Base-by-base conservation (phyloP, 768 basidiomycete genomes). In the Termitomyces sp. region DNA sequence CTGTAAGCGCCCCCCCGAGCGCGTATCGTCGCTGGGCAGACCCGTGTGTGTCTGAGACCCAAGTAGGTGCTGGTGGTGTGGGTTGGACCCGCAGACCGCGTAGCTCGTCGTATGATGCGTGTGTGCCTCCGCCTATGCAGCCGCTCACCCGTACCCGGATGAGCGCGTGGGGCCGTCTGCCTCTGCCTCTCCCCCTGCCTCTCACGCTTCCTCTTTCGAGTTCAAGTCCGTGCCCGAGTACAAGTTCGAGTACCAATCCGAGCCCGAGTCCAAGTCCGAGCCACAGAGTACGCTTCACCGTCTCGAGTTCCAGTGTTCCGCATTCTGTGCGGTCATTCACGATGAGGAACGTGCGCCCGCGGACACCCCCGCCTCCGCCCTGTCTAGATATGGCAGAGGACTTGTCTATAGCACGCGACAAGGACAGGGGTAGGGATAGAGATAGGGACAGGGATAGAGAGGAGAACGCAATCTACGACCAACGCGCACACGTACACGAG, bases 151-250 rank as follows among this genome's bases (percentile, higher is more conserved):
- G n/a, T 6, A 52, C 37, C 24, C 15, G 24, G 31, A 51, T 52
- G 57, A 52, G 48, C 24, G 9, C 30, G 18, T 53, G 57, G 50
- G 57, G 50, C 1, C 57, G 50, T n/a, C 34, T 58, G 6, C 50
- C 36, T 7, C 12, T 37, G 16, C 22, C 22, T 7, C 44, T 24
- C 1, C 44, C 42, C 6, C 42, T 20, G 7, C 42, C 18, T 4
- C n/a, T 42, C 4, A 20, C 8, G 4, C 16, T 15, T 44, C 9
- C 20, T 15, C 15, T 30, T 20, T 20, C 45, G 39, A 41, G 24
- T 9, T 3, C 45, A 13, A 46, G 12, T 15, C 9, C 45, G 12
- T 24, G 24, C 27, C 15, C 15, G 12, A 46, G n/a, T 27, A 4
- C 45, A 6, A 27, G 24, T 16, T 3, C 20, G 44, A 45, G 44